Base-by-base conservation (phyloP, 352 stramenopile genomes). In the Phytophthora idaei region DNA sequence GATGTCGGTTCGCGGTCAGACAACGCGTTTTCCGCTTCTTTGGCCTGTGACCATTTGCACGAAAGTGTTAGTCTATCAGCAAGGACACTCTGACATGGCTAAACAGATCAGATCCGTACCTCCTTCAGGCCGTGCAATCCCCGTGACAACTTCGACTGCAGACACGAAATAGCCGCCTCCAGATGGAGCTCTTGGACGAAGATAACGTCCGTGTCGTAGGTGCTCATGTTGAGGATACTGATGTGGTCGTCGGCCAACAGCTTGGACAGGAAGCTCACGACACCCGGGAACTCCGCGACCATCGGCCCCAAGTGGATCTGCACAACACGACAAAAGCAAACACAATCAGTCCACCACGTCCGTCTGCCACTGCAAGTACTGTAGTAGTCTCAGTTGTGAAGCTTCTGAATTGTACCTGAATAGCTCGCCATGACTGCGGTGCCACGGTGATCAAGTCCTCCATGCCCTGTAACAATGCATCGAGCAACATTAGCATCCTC, bases 141-240 rank as follows among this genome's bases (percentile, higher is more conserved):
- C 10, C 87, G 82, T 27, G 84, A 90, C 9, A 95, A 63, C 62
- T 94, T 95, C 5, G 67, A 82, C 60, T 93, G 80, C 5, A 95
- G 70, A 71, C 87, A 95, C 14, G 74, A 80, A 11, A 94, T 81
- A 0, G 87, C 85, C n/a, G 73, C 63, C 0, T 93, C 85, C 50
- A 94, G 58, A 46, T 91, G 64, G 31, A 60, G 42, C 45, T 90
- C 83, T 76, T 93, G 87, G 9, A 95, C 84, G 63, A 93, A 94
- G 52, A 95, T 95, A 53, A 95, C 88, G 68, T 95, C 87, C 8
- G 87, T 95, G 55, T 95, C 87, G 82, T 92, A 95, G 1, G 85
- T 94, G 74, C 87, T 95, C 87, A 95, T 93, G 72, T 95, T 95
- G 75, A 95, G 84, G 61, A 95, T 95, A 84, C 85, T 94, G 60